Percentiles rank a stretch among this genome's conserved stretches.
These are phyloP conservation scores for Cyberlindnera misumaiensis DNA, from an alignment of 805 yeast species.

Conservation along the genomic window DNA sequence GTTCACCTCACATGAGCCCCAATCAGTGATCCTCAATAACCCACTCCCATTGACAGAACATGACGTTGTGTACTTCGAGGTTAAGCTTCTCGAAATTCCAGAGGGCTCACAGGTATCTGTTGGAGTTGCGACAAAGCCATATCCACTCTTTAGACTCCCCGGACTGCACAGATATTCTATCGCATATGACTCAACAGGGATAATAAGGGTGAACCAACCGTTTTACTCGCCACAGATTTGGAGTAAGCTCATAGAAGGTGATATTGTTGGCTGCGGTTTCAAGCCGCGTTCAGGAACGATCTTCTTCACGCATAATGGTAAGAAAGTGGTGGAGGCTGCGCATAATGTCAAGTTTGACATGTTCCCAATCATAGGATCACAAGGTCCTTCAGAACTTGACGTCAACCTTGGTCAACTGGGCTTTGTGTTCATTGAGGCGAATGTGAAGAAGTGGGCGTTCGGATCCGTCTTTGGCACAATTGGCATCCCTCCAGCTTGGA, in stretches of 20 bases:
- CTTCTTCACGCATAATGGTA: slow-evolving; percentile 92
- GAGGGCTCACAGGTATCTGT: slow-evolving; percentile 49
- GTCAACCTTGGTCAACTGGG: slow-evolving; percentile 86
- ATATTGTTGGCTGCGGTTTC: slow-evolving; percentile 89
- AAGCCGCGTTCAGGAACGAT: slow-evolving; percentile 76
- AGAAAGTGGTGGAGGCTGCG: slow-evolving; percentile 80
- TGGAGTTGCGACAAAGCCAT: slow-evolving; percentile 82
- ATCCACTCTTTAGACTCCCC: slow-evolving; percentile 89
- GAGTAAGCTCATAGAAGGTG: slow-evolving; percentile 59
- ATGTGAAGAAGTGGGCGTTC: slow-evolving; percentile 81
- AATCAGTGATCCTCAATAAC: slow-evolving; percentile 25
- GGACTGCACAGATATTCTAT: slow-evolving; percentile 84
- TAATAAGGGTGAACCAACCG: slow-evolving; percentile 62
- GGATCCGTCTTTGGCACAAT: slow-evolving; percentile 37
- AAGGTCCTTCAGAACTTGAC: slow-evolving; percentile 73
- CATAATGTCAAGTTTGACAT: slow-evolving; percentile 61
- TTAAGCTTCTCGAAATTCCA: slow-evolving; percentile 70
- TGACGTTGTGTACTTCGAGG: slow-evolving; percentile 22
- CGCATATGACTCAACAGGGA: slow-evolving; percentile 83
- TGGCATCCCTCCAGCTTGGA: slow-evolving; percentile 39
- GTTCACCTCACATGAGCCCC: slow-evolving; percentile 22
- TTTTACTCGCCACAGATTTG: slow-evolving; percentile 44
- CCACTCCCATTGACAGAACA: slow-evolving; percentile 39
- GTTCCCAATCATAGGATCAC: slow-evolving; percentile 88
- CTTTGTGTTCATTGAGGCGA: slow-evolving; percentile 74